Base-by-base conservation (phyloP, 768 basidiomycete genomes). In the Pilatotrama ljubarskyi region DNA sequence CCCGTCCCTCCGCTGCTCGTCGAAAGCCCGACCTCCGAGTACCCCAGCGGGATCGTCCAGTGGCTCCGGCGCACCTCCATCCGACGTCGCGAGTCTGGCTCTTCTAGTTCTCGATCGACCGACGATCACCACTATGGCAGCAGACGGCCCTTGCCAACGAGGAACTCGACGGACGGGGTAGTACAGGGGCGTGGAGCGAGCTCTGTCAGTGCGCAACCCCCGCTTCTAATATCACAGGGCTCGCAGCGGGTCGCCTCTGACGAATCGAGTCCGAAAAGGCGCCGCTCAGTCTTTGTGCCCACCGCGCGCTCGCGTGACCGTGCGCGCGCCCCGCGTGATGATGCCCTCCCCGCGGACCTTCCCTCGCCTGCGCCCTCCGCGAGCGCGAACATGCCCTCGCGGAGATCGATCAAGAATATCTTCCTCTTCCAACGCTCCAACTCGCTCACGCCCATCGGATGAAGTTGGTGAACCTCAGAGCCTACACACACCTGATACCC, bases 51-150 rank as follows among this genome's bases (percentile, higher is more conserved):
- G 25, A 58, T 55, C 43, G 53, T 58, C 43, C 63, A 61, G 44
- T 60, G 57, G 65, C 61, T 55, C 26, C 57, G 50, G 51, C 60
- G 59, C 44, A 59, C 51, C 25, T 59, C 57, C 10, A 20, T 57
- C 18, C 64, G 61, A 35, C 59, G 61, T 2, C 32, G 46, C 40
- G 69, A 72, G 14, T 68, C 74, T 26, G 69, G 73, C 38, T 49
- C 53, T 10, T 55, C 48, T 17, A 18, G 48, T 10, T 55, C 59
- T 3, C 49, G 35, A 29, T 55, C 54, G 22, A 61, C 49, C 14
- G 26, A 24, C 2, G 52, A 54, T 18, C 18, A 49, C 24, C 43
- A 59, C 17, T 11, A 56, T 64, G 66, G 29, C 71, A 72, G 36
- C 51, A 71, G 50, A 24, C 36, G 47, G 20, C 61, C 53, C 17